Evolutionary conservation across 2,329 filamentous ascomycete species (phyloP).

Genomic region (Xenoacremonium recifei): DNA sequence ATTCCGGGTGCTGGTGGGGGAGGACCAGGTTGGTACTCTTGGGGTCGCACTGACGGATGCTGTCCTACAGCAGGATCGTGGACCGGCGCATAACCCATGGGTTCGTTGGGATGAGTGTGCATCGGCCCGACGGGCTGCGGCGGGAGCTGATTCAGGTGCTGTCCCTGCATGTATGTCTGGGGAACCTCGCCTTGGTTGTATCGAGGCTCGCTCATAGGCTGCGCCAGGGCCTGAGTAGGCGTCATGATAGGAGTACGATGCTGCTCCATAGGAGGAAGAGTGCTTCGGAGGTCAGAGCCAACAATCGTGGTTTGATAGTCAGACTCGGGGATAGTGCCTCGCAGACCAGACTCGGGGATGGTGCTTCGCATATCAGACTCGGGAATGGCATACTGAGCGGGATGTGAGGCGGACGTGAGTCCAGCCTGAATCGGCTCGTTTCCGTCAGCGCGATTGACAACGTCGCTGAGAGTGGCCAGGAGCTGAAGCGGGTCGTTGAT

Average conservation of each 20-base stretch:
- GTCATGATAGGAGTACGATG: constrained; percentile 16
- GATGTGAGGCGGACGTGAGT: constrained; percentile 7
- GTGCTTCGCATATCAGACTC: constrained; percentile 21
- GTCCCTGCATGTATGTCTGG: constrained; percentile 21
- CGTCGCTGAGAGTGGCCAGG: constrained; percentile 34
- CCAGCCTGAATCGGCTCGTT: constrained; percentile 7
- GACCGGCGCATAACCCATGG: constrained; percentile 25
- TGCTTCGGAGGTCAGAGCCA: too few species aligned
- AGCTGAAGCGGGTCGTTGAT: constrained; percentile 28
- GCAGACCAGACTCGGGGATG: too few species aligned
- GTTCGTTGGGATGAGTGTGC: constrained; percentile 21
- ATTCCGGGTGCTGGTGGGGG: constrained; percentile 22
- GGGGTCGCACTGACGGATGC: constrained; percentile 24
- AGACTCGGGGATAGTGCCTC: constrained; percentile 25
- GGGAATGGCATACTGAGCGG: constrained; percentile 4
- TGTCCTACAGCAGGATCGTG: constrained; percentile 23
- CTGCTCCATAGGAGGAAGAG: too few species aligned
- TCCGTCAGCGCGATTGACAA: constrained; percentile 26
- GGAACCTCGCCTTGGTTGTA: constrained; percentile 24
- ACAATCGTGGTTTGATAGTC: too few species aligned
- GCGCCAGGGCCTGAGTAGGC: too few species aligned
- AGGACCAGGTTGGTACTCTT: constrained; percentile 26
- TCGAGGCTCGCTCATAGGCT: constrained; percentile 21
- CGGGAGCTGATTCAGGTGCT: constrained; percentile 21
- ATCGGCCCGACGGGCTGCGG: constrained; percentile 22